Base-by-base conservation (phyloP, 495 filamentous ascomycete species). In the Acidomyces sp. region DNA sequence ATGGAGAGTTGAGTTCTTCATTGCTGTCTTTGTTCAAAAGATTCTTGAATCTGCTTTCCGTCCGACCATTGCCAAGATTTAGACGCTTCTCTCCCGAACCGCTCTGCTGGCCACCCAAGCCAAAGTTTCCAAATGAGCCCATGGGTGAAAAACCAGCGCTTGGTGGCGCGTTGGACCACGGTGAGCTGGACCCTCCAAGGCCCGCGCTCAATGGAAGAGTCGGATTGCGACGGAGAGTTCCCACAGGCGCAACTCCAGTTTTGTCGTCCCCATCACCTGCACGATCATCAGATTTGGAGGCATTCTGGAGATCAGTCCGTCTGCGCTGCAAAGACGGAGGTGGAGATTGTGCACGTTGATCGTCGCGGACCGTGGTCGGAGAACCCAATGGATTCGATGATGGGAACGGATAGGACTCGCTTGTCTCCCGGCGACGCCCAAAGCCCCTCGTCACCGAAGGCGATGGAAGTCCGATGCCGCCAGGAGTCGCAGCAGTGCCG, bases 61-160 rank as follows among this genome's bases (percentile, higher is more conserved):
- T 76, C 24, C 82, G 67, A 15, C 47, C 47, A 47, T 72, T 81
- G 30, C 74, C 79, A 55, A 77, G 74, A 1, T 76, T 75, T 26
- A 72, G 48, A 46, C 74, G 70, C 65, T 85, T 90, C 39, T 93
- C 83, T 25, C 62, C 57, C 12, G 76, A 70, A 17, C 74, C 71
- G 16, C 49, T 45, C 27, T 55, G 51, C 27, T 65, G 67, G 12
- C 59, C 58, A n/a, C 68, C 70, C 17, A 86, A 56, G 7, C 75
- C 75, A 55, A 93, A 94, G 42, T 71, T 87, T 9, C 86, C 84
- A 61, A 94, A 94, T 19, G 79, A 74, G 17, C 85, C 84, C 66
- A 88, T 82, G 3, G 75, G 74, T 3, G 79, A 70, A 43, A 83
- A 70, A 24, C 63, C 66, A 43, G 68, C 64, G 57, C 60, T 75